phyloP scores from a whole-genome alignment of 306 rosid species.

The Pachyrhizus erosus region DNA sequence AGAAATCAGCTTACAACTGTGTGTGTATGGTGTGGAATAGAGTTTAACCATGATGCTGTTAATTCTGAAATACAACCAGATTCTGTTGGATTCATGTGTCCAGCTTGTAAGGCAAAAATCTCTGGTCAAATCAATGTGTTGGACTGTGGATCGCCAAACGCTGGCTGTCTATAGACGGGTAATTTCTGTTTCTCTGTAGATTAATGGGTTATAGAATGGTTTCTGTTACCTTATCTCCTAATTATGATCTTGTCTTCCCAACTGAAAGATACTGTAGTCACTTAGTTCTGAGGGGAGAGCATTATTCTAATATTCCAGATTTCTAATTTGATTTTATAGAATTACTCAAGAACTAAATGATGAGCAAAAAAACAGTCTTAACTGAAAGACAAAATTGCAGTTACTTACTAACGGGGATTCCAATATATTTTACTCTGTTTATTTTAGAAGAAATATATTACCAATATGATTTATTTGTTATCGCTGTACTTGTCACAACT shows the following conservation, averaged over 20 bases:
- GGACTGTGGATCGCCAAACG: slow-evolving; percentile 55
- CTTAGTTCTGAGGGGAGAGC: slow-evolving; percentile 17
- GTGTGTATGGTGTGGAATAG: slow-evolving; percentile 81
- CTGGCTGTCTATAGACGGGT: slow-evolving; percentile 45
- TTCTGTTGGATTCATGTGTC: slow-evolving; percentile 88
- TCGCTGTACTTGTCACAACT: neutral
- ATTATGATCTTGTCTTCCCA: slow-evolving; percentile 10
- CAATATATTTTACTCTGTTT: neutral
- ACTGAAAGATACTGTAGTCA: neutral
- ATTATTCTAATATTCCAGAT: neutral
- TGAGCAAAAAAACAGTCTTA: neutral
- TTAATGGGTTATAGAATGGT: slow-evolving; percentile 8
- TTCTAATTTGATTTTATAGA: neutral
- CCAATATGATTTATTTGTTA: neutral
- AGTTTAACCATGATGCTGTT: slow-evolving; percentile 65
- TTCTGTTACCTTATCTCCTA: neutral
- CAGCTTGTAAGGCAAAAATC: slow-evolving; percentile 70
- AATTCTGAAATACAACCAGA: slow-evolving; percentile 73
- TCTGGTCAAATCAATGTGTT: slow-evolving; percentile 68
- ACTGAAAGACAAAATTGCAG: neutral
- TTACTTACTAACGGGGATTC: too few species aligned
- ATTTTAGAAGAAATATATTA: neutral
- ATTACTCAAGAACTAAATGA: neutral
- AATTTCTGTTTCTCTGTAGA: slow-evolving; percentile 20
- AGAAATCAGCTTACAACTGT: slow-evolving; percentile 57